phyloP scores from a whole-genome alignment of 805 yeast genomes.

The Pichia exigua region DNA sequence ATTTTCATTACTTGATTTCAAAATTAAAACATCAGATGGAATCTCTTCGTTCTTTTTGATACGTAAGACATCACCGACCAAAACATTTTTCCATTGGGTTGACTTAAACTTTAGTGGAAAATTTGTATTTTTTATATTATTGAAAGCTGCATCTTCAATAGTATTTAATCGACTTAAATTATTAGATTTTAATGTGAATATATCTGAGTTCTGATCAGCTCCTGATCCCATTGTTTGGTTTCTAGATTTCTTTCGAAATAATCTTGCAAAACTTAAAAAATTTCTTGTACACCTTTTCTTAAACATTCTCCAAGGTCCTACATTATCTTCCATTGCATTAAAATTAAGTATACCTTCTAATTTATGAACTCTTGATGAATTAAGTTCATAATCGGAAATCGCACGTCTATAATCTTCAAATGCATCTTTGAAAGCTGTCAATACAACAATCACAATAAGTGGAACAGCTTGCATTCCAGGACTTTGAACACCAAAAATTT shows the following conservation, averaged over 20 bases:
- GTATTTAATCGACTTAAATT: neutral
- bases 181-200: conserved; percentile 1
- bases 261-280: conserved; percentile 9
- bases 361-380: conserved; percentile 55
- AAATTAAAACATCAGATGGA: conserved; percentile 64
- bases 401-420: conserved; percentile 69
- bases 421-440: conserved; percentile 72
- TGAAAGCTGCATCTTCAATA: neutral
- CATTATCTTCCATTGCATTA: conserved; percentile 46
- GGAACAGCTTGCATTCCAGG: conserved; percentile 79
- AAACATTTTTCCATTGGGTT: conserved; percentile 55
- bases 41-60: conserved; percentile 68
- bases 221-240: neutral
- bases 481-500: conserved; percentile 63
- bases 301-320: conserved; percentile 60
- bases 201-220: conserved; percentile 3
- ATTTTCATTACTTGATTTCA: conserved; percentile 61
- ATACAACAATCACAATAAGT: conserved; percentile 64
- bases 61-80: conserved; percentile 67
- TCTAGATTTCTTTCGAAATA: conserved; percentile 11
- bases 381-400: conserved; percentile 56
- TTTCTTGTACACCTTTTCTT: conserved; percentile 44
- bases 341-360: conserved; percentile 47
- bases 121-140: conserved; percentile 15
- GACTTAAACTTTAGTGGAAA: conserved; percentile 27